Conservation (phyloP, 805 yeast species). For the Torulaspora gathmanii region DNA sequence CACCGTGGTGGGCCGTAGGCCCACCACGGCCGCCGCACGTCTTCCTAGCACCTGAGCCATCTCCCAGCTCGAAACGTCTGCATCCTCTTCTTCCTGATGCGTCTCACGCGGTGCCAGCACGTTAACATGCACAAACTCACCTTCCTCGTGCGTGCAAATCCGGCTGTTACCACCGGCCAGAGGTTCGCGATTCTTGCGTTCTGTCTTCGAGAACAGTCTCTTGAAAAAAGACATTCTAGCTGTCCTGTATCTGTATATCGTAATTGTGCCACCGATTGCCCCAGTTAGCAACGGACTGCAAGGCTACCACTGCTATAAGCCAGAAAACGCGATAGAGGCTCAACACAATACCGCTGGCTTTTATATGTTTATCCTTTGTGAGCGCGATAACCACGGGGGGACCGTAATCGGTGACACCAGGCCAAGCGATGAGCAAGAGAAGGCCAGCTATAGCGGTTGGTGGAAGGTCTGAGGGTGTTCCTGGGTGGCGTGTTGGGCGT, state of each 20-base stretch:
- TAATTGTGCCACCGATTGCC: background rate
- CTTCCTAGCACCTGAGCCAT: constrained; percentile 21
- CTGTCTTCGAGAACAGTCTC: constrained; percentile 5
- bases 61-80: constrained; percentile 22
- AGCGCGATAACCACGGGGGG: constrained; percentile 5
- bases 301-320: background rate
- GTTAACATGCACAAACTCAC: constrained; percentile 17
- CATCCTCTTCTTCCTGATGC: constrained; percentile 15
- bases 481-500: background rate
- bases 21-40: constrained; percentile 2
- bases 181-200: constrained; percentile 2
- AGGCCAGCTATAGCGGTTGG: background rate
- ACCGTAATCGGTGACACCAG: background rate
- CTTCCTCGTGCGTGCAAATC: constrained; percentile 14
- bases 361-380: constrained; percentile 6
- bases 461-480: background rate
- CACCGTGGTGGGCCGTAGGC: background rate
- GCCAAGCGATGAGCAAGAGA: background rate
- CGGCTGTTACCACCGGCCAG: background rate
- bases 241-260: background rate
- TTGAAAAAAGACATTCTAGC: constrained; percentile 8
- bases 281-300: background rate
- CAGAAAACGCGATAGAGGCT: background rate
- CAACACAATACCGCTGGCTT: constrained; percentile 1
- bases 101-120: background rate